Evolutionary conservation across 345 rosid genomes (phyloP), one percentile per base, ranked within the genome.

Genomic region (Arabidopsis suecica): DNA sequence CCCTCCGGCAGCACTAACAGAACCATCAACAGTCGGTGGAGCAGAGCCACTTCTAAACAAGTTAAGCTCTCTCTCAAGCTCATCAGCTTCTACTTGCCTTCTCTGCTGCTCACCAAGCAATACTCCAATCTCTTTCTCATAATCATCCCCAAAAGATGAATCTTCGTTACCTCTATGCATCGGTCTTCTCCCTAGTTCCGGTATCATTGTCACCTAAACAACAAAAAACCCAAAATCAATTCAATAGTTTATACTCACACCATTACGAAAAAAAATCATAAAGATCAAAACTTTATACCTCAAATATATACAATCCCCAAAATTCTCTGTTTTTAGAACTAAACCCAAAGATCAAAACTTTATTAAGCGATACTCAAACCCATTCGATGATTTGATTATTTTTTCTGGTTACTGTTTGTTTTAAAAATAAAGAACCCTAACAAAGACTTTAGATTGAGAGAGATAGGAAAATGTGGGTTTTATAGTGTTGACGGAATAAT

Each of bases 11-110:
- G 98, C 89, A 74, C 50, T 83, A 61, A 86, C 65, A 36, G 98
- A 85, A 20, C 98, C 98, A 66, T 93, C 97, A 14, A 93, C 91
- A 1, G 96, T 89, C 12, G 98, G 98, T 0, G 98, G 98, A 11
- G 98, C 97, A 13, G 98, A 93, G 74, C 97, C 98, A 78, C 97
- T 91, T 76, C 98, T 69, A 72, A 79, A 87, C 62, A 89, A 76
- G 67, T 79, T 85, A 68, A 86, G 88, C 56, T 89, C 97, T 37
- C 85, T 72, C 79, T 93, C 97, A 45, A 85, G 82, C 78, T 89
- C 94, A 84, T 73, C 74, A 28, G 72, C 87, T 5, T 81, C 82
- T 23, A 83, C 88, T 67, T 86, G 91, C 72, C 89, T 71, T 28
- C 89, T 80, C 53, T 87, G 88, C 70, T 82, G 86, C 66, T 82